Percentiles rank a stretch among this genome's conserved stretches.
Conservation (phyloP, 306 rosid species). For the Carpinus fangiana region DNA sequence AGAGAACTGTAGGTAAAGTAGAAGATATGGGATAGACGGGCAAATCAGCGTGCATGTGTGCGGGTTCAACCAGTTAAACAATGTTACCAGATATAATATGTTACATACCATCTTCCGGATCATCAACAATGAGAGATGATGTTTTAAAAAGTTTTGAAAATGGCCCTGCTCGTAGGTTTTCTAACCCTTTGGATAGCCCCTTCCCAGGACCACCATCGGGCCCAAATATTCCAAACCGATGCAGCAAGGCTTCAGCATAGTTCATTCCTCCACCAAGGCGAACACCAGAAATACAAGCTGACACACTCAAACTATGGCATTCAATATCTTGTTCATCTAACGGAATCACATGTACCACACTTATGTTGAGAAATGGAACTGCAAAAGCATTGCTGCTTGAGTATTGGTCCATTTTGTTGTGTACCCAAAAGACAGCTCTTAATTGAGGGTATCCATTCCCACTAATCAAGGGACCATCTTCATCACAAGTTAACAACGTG, state of each 20-base stretch:
- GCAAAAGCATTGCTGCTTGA: constrained; percentile 40
- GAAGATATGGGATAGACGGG: constrained; percentile 3
- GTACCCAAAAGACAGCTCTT: constrained; percentile 88
- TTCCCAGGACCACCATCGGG: constrained; percentile 92
- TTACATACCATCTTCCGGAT: constrained; percentile 59
- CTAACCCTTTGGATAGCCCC: constrained; percentile 71
- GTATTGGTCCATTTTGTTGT: constrained; percentile 47
- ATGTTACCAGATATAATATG: constrained; percentile 25
- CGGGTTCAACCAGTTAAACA: constrained; percentile 24
- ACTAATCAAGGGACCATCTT: constrained; percentile 45
- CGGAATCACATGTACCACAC: constrained; percentile 70
- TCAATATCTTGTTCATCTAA: constrained; percentile 65
- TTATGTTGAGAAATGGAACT: constrained; percentile 73
- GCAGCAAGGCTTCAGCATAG: constrained; percentile 86
- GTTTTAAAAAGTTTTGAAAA: constrained; percentile 76
- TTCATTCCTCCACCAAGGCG: constrained; percentile 97
- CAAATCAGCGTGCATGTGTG: constrained; percentile 19
- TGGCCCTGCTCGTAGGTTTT: constrained; percentile 79
- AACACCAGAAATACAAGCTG: constrained; percentile 81
- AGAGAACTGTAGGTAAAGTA: not conserved
- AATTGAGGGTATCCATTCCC: constrained; percentile 64
- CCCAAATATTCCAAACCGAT: constrained; percentile 86
- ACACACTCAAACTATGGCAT: constrained; percentile 77
- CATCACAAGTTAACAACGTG: constrained; percentile 37
- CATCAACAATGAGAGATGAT: constrained; percentile 44